phyloP scores from a whole-genome alignment of 106 monocot species.

The Dendrobium officinale region DNA sequence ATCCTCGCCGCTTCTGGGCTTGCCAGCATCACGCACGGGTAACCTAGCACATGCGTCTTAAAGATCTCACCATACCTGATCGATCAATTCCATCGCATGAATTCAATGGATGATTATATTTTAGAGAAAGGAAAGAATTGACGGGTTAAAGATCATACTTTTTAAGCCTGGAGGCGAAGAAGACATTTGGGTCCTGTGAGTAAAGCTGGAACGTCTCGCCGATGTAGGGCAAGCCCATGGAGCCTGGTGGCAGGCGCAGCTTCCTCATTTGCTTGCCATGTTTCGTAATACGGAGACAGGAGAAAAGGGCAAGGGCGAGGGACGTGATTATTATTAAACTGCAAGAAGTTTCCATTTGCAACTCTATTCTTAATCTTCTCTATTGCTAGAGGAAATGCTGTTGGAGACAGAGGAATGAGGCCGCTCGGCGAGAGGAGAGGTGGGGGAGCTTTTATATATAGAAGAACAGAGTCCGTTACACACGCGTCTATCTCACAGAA shows the following conservation, averaged over 20 bases:
- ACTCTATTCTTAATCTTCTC: too few relatives aligned
- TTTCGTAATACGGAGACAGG: neutral
- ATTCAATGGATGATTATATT: too few relatives aligned
- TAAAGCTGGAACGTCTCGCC: constrained; percentile 11
- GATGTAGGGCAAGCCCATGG: constrained; percentile 10
- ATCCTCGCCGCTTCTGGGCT: constrained; percentile 76
- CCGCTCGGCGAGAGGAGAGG: neutral
- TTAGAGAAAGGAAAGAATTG: neutral
- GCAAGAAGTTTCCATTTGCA: neutral
- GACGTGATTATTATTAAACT: neutral
- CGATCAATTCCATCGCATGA: neutral
- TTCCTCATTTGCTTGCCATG: neutral
- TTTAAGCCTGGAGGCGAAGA: constrained; percentile 23
- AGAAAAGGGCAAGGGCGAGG: neutral
- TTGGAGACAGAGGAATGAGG: neutral
- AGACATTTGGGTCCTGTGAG: constrained; percentile 10
- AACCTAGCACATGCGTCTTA: constrained; percentile 65
- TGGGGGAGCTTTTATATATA: neutral
- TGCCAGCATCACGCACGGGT: constrained; percentile 80
- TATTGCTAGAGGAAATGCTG: neutral
- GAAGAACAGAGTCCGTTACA: neutral
- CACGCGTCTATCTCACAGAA: neutral
- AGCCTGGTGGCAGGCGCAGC: constrained; percentile 5
- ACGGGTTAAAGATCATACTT: constrained; percentile 7
- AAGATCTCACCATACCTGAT: constrained; percentile 66